Evolutionary conservation across 1,284 basidiomycete genomes (phyloP).

Genomic region (Boletus hoseneyae): DNA sequence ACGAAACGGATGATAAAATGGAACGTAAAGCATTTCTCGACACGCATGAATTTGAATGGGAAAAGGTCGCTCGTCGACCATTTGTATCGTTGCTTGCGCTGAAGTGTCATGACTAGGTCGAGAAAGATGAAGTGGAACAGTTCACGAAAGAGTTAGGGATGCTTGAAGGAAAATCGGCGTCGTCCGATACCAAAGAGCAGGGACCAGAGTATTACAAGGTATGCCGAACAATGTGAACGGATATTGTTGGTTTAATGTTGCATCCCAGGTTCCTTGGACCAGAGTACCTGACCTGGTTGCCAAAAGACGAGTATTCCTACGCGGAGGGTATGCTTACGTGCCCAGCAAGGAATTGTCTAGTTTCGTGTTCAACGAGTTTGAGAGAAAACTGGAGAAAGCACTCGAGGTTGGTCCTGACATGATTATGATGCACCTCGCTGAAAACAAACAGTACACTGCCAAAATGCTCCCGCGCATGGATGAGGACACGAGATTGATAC

Average conservation of each 20-base stretch:
- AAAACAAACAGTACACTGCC: constrained; percentile 67
- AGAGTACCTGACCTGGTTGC: constrained; percentile 92
- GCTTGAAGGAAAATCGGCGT: constrained; percentile 24
- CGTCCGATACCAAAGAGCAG: accelerated
- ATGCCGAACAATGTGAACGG: constrained; percentile 4
- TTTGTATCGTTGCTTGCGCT: constrained; percentile 1
- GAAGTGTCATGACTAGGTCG: constrained; percentile 45
- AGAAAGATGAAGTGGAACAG: constrained; percentile 52
- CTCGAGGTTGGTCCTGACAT: constrained; percentile 58
- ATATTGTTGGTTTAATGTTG: not conserved
- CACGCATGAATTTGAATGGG: constrained; percentile 81
- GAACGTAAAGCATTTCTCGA: constrained; percentile 76
- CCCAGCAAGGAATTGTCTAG: constrained; percentile 80
- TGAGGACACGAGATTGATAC: constrained; percentile 90
- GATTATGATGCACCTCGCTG: not conserved
- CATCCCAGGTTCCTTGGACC: constrained; percentile 70
- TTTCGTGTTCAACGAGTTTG: constrained; percentile 88
- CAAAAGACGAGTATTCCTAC: constrained; percentile 78
- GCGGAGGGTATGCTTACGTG: constrained; percentile 88
- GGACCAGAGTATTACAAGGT: constrained; percentile 65
- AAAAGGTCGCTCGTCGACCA: constrained; percentile 44
- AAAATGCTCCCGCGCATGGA: constrained; percentile 91
- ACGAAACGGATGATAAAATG: constrained; percentile 60
- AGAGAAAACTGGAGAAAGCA: constrained; percentile 69
- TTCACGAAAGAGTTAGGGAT: constrained; percentile 53